Evolutionary conservation across 2,329 filamentous ascomycete genomes (phyloP), one percentile per base, ranked within the genome.

Genomic region (Akanthomyces uredinophilus): DNA sequence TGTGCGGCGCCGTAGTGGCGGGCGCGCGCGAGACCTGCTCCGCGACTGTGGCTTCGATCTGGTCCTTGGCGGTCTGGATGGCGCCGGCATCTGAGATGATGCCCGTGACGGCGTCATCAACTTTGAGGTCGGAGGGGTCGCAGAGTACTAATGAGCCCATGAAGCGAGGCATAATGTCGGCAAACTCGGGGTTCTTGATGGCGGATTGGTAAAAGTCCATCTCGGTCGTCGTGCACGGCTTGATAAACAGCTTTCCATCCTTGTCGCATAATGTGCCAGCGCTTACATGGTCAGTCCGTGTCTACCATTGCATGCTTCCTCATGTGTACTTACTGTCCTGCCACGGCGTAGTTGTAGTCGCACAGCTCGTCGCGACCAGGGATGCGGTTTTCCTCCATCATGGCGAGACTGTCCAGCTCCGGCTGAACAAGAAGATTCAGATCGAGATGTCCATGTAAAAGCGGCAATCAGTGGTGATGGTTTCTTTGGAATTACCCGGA

Each of bases 181-280:
- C 84, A 69, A 98, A 91, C 2, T 88, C 85, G 35, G 87, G 85
- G 71, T 96, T 89, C 24, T 82, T 75, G 57, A 75, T 74, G 32
- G 87, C 87, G 44, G 86, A 85, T 73, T 96, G 86, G 80, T 99
- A 99, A 75, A 99, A 99, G 50, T 87, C 83, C 69, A 98, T 86
- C 77, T 99, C 95, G 66, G 87, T 82, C 65, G 86, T 78, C 0
- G 91, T 96, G 75, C 94, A 98, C 20, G 95, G 95, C 77, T 99
- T 99, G 72, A 97, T 91, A 73, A 99, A 90, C 39, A 98, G 81
- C 66, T 89, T 86, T 72, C 95, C 95, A 59, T 91, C 87, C 61
- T 84, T 81, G 71, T 96, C 92, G 72, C 89, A 92, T 69, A 96
- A 85, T 52, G 96, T 94, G 66, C 95, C 95, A 68, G 96, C 93